Evolutionary conservation across 1,139 yeast genomes (phyloP).

Genomic region (Trichomonascaceae sp.): DNA sequence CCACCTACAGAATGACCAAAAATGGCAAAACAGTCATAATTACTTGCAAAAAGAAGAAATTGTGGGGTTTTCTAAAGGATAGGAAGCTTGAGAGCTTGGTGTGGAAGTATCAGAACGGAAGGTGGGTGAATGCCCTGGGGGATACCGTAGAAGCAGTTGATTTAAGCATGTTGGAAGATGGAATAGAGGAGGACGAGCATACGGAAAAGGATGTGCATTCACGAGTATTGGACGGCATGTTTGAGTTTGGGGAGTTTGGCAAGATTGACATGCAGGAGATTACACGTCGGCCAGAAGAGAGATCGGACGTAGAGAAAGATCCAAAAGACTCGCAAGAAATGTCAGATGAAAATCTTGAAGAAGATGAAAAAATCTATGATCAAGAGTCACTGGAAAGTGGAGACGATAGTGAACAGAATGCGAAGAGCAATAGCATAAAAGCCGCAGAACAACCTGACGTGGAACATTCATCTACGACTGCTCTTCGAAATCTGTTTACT

Average conservation of each 20-base stretch:
- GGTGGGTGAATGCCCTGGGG: conserved; percentile 80
- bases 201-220: conserved; percentile 22
- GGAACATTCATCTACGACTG: not conserved
- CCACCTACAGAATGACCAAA: conserved; percentile 58
- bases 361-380: too few relatives aligned
- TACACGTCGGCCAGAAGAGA: conserved; percentile 41
- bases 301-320: conserved; percentile 27
- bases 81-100: conserved; percentile 58
- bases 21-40: conserved; percentile 40
- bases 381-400: conserved; percentile 21
- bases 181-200: conserved; percentile 19
- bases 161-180: conserved; percentile 15
- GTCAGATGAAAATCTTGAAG: conserved; percentile 16
- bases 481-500: conserved; percentile 59
- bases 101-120: conserved; percentile 53
- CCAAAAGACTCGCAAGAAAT: not conserved
- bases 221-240: conserved; percentile 22
- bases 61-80: conserved; percentile 85
- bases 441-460: not conserved
- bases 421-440: too few relatives aligned
- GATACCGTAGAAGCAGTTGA: conserved; percentile 57
- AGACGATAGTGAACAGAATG: conserved; percentile 42
- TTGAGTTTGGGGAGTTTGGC: conserved; percentile 22
- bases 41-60: conserved; percentile 61
- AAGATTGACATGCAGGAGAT: conserved; percentile 20